Evolutionary conservation across 495 filamentous ascomycete species (phyloP), one percentile per base, ranked within the genome.

Genomic region (Aspergillus asperescens): DNA sequence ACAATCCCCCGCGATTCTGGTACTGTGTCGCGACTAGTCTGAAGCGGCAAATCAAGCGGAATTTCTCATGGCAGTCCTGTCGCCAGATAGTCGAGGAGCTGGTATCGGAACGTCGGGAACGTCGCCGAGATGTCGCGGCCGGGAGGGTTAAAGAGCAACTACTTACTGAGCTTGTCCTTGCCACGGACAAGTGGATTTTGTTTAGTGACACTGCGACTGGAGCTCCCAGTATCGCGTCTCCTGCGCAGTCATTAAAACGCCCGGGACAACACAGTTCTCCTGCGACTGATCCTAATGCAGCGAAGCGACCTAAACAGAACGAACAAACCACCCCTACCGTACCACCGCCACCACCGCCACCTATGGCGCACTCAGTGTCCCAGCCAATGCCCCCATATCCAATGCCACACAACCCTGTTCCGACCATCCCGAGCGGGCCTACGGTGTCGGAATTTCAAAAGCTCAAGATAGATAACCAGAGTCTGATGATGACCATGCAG

Each of bases 161-260:
- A n/a, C 25, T 49, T 3, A 48, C 52, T 1, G 52, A 55, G 20
- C 44, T 49, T 15, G 27, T 41, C 4, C 16, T 55, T 18, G 44
- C 52, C 8, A 55, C 46, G 12, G 52, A 55, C n/a, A 42, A 49
- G 25, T 55, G 52, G 52, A 55, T 55, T 37, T 28, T 45, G 1
- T 18, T 55, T 9, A 20, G 9, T 7, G 52, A 55, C 28, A 20
- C 38, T 35, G 6, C 19, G 16, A 1, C 32, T 19, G 42, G 15
- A 23, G 28, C 28, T 1, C 31, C 35, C 12, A 25, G 2, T 18
- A 42, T 23, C 15, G 7, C 40, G 28, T n/a, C 19, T 1, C 40
- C 16, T 15, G 34, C 18, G 1, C 32, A 29, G 16, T 15, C 35
- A 2, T 24, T 54, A 10, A 54, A 54, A 13, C 41, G 51, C 12